Conservation (phyloP, 345 rosid genomes). For the Arabidopsis suecica region DNA sequence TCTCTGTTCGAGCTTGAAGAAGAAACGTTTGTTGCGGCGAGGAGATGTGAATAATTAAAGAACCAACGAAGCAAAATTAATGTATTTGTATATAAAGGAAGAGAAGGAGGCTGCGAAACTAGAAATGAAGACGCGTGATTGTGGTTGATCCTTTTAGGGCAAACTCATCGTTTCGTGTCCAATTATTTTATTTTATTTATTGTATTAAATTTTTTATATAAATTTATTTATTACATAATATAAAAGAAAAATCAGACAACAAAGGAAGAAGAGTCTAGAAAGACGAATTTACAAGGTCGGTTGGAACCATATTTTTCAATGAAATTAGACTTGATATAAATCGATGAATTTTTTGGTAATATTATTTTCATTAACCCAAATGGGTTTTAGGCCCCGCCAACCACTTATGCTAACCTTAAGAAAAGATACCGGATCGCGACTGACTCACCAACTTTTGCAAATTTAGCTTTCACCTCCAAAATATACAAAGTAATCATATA, state of each 20-base stretch:
- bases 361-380: no score
- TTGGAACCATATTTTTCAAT: no score
- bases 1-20: neutral
- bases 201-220: neutral
- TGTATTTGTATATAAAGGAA: neutral
- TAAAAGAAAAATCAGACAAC: neutral
- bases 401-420: no score
- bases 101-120: slow-evolving; percentile 28
- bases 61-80: slow-evolving; percentile 18
- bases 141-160: slow-evolving; percentile 36
- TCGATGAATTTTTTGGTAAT: no score
- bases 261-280: neutral
- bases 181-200: slow-evolving; percentile 1
- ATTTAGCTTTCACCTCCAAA: no score
- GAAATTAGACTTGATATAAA: no score
- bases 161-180: slow-evolving; percentile 29
- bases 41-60: slow-evolving; percentile 13
- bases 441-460: no score
- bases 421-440: no score
- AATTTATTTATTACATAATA: no score
- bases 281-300: neutral
- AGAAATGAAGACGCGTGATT: slow-evolving; percentile 29
- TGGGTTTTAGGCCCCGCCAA: no score
- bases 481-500: no score
- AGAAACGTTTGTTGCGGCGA: slow-evolving; percentile 3